Evolutionary conservation across 495 filamentous ascomycete genomes (phyloP).

Genomic region (Aspergillus nidulans): DNA sequence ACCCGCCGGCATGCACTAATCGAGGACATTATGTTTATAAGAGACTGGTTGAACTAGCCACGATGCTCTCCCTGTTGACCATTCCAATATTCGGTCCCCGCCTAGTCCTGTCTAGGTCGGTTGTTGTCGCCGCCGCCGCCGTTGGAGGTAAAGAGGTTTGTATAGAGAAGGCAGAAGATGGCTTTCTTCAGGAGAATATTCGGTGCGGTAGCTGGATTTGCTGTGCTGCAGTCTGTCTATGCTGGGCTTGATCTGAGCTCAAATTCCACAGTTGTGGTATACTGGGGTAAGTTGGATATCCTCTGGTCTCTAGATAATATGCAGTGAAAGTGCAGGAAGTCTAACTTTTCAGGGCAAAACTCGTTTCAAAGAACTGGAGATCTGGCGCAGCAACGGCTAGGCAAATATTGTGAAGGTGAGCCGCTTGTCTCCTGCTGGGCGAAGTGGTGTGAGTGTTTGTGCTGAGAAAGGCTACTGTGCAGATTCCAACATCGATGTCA

Average conservation of each 20-base stretch:
- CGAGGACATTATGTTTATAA: not conserved
- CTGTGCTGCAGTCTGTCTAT: conserved; percentile 30
- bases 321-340: too few relatives aligned
- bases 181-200: conserved; percentile 23
- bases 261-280: conserved; percentile 52
- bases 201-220: conserved; percentile 23
- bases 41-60: not conserved
- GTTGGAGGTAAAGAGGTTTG: not conserved
- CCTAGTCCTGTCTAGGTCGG: not conserved
- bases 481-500: conserved; percentile 37
- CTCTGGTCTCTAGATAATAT: not conserved
- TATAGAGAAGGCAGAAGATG: conserved; percentile 16
- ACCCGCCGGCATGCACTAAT: not conserved
- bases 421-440: not conserved
- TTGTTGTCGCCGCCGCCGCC: not conserved
- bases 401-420: conserved; percentile 57
- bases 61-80: not conserved
- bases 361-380: conserved; percentile 44
- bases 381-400: conserved; percentile 49
- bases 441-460: not conserved
- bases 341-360: conserved; percentile 49
- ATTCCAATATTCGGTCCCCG: not conserved
- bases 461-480: conserved; percentile 9
- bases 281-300: conserved; percentile 51
- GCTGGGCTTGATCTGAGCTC: conserved; percentile 42